Evolutionary conservation across 305 asterid genomes (phyloP).

Genomic region (Fraxinus floribunda): DNA sequence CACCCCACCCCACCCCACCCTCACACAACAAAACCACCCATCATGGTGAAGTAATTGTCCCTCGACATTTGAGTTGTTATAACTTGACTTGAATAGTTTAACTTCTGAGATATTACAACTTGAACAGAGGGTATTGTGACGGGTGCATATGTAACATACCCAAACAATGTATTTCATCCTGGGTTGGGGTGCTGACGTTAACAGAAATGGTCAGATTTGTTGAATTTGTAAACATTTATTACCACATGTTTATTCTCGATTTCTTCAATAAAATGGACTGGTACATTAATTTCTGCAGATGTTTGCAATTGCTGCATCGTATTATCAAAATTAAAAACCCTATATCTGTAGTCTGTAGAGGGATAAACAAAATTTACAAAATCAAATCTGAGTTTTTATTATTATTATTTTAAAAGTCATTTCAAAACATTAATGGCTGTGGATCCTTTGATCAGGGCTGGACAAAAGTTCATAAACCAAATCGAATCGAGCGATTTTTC

Average conservation of each 20-base stretch:
- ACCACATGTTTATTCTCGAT: conserved; percentile 23
- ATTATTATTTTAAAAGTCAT: not conserved
- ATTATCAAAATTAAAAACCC: not conserved
- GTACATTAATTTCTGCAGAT: conserved; percentile 26
- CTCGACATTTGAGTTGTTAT: not conserved
- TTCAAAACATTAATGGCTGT: not conserved
- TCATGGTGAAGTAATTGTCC: not conserved
- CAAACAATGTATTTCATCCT: not conserved
- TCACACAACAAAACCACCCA: not conserved
- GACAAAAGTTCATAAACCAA: too few relatives aligned
- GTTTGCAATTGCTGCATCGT: conserved; percentile 20
- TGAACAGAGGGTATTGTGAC: too few relatives aligned
- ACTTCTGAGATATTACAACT: not conserved
- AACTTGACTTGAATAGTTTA: not conserved
- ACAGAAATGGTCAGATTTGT: conserved; percentile 8
- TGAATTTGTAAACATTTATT: conserved; percentile 28
- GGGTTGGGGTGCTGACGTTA: conserved; percentile 18
- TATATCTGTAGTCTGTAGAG: not conserved
- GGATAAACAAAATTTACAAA: not conserved
- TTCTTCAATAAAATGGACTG: conserved; percentile 28
- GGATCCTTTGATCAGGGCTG: too few relatives aligned
- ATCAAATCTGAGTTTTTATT: not conserved
- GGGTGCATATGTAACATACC: not conserved
- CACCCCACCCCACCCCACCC: not conserved
- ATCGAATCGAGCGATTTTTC: too few relatives aligned